Evolutionary conservation across 2,329 filamentous ascomycete genomes (phyloP).

Genomic region (Neurospora sp.): DNA sequence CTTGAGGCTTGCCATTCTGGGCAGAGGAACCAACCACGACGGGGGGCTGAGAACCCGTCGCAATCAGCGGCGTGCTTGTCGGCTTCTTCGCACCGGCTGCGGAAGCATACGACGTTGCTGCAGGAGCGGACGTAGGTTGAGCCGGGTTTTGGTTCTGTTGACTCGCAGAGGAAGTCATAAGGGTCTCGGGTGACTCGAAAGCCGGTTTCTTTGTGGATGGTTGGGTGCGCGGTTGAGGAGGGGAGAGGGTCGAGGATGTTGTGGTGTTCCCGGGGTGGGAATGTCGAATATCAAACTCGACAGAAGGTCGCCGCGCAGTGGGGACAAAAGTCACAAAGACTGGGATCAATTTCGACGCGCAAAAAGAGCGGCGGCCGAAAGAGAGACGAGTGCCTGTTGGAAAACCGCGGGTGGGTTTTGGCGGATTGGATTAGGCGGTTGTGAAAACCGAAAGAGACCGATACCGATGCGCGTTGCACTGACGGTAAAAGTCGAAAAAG

Average conservation of each 20-base stretch:
- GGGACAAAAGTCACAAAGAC: slow-evolving; percentile 8
- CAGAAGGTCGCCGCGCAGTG: slow-evolving; percentile 8
- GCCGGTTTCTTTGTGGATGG: slow-evolving; percentile 14
- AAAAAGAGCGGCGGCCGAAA: slow-evolving; percentile 10
- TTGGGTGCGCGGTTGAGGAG: slow-evolving; percentile 10
- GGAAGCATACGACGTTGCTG: slow-evolving; percentile 57
- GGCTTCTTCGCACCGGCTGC: slow-evolving; percentile 55
- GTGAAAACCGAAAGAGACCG: slow-evolving; percentile 2
- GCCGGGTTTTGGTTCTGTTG: slow-evolving; percentile 45
- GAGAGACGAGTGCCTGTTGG: slow-evolving; percentile 4
- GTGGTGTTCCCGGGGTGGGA: slow-evolving; percentile 10
- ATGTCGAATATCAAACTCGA: slow-evolving; percentile 24
- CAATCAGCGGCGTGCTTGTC: slow-evolving; percentile 49
- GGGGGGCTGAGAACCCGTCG: slow-evolving; percentile 46
- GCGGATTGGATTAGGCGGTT: neutral
- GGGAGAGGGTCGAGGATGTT: slow-evolving; percentile 7
- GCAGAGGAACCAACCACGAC: slow-evolving; percentile 47
- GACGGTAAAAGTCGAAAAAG: slow-evolving; percentile 4
- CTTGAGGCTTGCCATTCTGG: slow-evolving; percentile 54
- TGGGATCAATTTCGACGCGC: neutral
- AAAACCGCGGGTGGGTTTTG: slow-evolving; percentile 3
- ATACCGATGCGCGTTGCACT: slow-evolving; percentile 1
- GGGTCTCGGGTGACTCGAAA: slow-evolving; percentile 26
- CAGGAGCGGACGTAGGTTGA: slow-evolving; percentile 44
- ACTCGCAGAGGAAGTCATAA: slow-evolving; percentile 53